Percentiles rank a stretch among this genome's conserved stretches.
These are phyloP conservation scores for Citrus cavaleriei DNA, from an alignment of 345 rosid genomes.

Conservation along the genomic window DNA sequence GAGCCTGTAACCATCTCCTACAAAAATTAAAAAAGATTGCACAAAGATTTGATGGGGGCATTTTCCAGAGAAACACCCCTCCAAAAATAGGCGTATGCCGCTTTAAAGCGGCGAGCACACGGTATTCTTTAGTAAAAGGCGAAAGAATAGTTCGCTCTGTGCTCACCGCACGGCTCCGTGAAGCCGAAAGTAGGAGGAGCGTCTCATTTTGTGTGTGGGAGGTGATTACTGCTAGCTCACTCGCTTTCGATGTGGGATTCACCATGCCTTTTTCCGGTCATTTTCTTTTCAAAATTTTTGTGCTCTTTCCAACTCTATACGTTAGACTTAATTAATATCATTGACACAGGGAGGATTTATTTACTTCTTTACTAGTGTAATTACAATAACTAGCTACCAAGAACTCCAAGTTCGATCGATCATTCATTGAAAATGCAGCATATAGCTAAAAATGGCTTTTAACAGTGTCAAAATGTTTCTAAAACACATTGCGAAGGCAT, in stretches of 20 bases:
- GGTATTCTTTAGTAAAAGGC: slow-evolving; percentile 58
- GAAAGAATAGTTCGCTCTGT: slow-evolving; percentile 49
- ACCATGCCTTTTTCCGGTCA: neutral
- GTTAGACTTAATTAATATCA: neutral
- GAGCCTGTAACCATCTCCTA: too few species aligned
- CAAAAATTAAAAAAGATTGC: too few species aligned
- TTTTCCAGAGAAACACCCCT: neutral
- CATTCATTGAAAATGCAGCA: neutral
- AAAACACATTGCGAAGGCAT: neutral
- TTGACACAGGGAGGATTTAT: neutral
- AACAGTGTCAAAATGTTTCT: neutral
- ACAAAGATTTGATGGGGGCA: neutral
- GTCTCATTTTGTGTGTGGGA: neutral
- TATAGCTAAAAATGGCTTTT: neutral
- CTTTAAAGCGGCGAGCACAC: slow-evolving; percentile 17
- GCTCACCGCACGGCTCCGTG: slow-evolving; percentile 30
- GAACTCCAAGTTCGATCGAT: neutral
- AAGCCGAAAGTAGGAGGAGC: accelerated
- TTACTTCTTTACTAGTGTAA: neutral
- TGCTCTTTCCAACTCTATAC: neutral
- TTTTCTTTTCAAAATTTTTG: neutral
- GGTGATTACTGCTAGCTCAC: too few species aligned
- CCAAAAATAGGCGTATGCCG: slow-evolving; percentile 1
- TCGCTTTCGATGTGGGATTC: neutral
- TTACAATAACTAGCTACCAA: neutral